Conservation (phyloP, 352 stramenopile genomes). For the Globisporangium nunn region DNA sequence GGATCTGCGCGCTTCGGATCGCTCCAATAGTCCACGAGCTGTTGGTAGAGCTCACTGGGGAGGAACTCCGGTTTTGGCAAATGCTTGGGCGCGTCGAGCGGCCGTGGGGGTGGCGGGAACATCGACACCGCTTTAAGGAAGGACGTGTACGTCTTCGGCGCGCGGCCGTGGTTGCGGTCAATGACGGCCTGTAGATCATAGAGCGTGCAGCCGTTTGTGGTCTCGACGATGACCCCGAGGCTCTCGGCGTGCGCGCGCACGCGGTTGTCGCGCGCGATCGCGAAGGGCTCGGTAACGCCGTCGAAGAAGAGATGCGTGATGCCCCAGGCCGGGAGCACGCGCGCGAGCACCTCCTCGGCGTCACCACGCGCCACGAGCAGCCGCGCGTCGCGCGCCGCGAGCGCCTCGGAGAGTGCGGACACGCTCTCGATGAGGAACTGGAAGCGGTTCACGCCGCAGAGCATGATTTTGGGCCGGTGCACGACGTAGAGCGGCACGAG, state of each 20-base stretch:
- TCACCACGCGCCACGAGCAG: constrained; percentile 76
- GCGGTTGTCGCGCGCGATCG: constrained; percentile 64
- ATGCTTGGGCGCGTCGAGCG: constrained; percentile 40
- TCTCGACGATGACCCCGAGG: constrained; percentile 64
- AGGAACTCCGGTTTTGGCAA: constrained; percentile 27
- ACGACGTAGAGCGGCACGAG: constrained; percentile 88
- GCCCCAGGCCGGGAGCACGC: constrained; percentile 77
- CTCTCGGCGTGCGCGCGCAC: constrained; percentile 43
- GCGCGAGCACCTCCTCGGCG: constrained; percentile 67
- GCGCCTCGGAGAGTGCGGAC: constrained; percentile 61
- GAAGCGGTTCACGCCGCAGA: constrained; percentile 72
- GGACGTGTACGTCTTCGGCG: constrained; percentile 73
- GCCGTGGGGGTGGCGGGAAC: constrained; percentile 40
- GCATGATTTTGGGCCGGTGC: constrained; percentile 82
- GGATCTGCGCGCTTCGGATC: constrained; percentile 7
- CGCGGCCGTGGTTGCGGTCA: constrained; percentile 35
- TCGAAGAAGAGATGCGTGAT: constrained; percentile 91
- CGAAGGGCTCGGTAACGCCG: constrained; percentile 88
- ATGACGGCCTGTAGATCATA: constrained; percentile 69
- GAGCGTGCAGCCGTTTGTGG: constrained; percentile 57
- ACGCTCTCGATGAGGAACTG: constrained; percentile 94
- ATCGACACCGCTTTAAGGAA: constrained; percentile 51
- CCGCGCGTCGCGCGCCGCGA: constrained; percentile 53
- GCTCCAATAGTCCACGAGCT: constrained; percentile 50
- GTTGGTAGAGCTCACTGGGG: constrained; percentile 51